Evolutionary conservation across 2,329 filamentous ascomycete genomes (phyloP).

Genomic region (Aspergillus fischeri): DNA sequence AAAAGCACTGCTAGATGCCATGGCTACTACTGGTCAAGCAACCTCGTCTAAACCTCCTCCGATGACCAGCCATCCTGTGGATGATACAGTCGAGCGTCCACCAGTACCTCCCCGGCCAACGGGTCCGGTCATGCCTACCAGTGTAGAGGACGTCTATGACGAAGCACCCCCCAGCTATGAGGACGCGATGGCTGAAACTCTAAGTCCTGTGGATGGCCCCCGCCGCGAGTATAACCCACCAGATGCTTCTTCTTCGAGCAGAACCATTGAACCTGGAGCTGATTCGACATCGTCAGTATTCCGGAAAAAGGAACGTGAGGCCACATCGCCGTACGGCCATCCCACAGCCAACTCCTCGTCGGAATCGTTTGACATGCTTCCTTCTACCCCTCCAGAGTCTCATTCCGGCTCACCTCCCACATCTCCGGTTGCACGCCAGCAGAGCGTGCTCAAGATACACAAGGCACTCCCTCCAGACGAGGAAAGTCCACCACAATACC

Average conservation of each 20-base stretch:
- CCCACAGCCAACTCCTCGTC: conserved; percentile 26
- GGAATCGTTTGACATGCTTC: conserved; percentile 40
- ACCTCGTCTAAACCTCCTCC: conserved; percentile 17
- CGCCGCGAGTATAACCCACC: conserved; percentile 51
- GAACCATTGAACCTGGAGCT: conserved; percentile 31
- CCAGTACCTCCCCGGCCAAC: conserved; percentile 41
- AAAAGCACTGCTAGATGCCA: conserved; percentile 66
- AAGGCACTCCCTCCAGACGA: conserved; percentile 21
- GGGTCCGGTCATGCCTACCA: conserved; percentile 19
- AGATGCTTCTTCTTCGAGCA: conserved; percentile 29
- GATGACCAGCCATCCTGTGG: conserved; percentile 21
- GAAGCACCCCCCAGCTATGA: conserved; percentile 95
- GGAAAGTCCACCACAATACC: conserved; percentile 30
- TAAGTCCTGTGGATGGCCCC: conserved; percentile 69
- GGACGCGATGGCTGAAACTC: conserved; percentile 77
- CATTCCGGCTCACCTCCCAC: conserved; percentile 30
- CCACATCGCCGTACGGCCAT: conserved; percentile 18
- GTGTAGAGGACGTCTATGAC: conserved; percentile 41
- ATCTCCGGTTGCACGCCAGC: conserved; percentile 28
- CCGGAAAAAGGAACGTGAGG: conserved; percentile 25
- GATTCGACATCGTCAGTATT: conserved; percentile 35
- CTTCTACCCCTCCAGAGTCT: conserved; percentile 33
- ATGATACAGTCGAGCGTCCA: conserved; percentile 21
- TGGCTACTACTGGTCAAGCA: conserved; percentile 36
- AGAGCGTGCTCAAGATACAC: conserved; percentile 30